Conservation (phyloP, 73 alveolate genomes). For the Paramecium sexaurelia region DNA sequence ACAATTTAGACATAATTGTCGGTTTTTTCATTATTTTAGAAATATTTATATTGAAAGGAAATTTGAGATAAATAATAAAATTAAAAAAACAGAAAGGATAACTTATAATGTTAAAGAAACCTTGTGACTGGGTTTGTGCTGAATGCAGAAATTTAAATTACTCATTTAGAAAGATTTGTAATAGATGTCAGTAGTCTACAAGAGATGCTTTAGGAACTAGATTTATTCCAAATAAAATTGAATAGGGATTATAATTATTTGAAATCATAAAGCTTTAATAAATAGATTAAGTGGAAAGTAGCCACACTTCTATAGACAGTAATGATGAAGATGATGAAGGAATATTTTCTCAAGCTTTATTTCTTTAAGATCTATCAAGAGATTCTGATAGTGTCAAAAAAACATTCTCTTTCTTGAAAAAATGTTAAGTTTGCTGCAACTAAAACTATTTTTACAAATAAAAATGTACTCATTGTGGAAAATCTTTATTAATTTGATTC, state of each 20-base stretch:
- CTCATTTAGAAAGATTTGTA: slow-evolving; percentile 85
- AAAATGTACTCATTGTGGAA: slow-evolving; percentile 26
- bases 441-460: slow-evolving; percentile 27
- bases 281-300: not conserved
- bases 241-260: not conserved
- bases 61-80: not conserved
- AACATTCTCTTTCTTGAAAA: slow-evolving; percentile 17
- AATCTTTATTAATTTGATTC: not conserved
- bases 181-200: slow-evolving; percentile 80
- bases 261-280: slow-evolving; percentile 2
- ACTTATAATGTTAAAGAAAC: slow-evolving; percentile 55
- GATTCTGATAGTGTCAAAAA: not conserved
- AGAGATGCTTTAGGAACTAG: slow-evolving; percentile 40
- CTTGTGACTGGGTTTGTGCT: slow-evolving; percentile 92
- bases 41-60: not conserved
- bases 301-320: not conserved
- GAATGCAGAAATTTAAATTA: slow-evolving; percentile 86
- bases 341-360: slow-evolving; percentile 37
- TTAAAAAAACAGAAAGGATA: not conserved
- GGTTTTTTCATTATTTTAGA: not conserved
- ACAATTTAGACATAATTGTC: not conserved
- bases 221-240: not conserved
- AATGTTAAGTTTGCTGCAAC: not conserved
- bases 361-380: slow-evolving; percentile 34
- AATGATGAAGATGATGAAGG: slow-evolving; percentile 12